These are phyloP conservation scores for Candida sanyaensis DNA, from an alignment of 1,139 yeast species.

Conservation along the genomic window DNA sequence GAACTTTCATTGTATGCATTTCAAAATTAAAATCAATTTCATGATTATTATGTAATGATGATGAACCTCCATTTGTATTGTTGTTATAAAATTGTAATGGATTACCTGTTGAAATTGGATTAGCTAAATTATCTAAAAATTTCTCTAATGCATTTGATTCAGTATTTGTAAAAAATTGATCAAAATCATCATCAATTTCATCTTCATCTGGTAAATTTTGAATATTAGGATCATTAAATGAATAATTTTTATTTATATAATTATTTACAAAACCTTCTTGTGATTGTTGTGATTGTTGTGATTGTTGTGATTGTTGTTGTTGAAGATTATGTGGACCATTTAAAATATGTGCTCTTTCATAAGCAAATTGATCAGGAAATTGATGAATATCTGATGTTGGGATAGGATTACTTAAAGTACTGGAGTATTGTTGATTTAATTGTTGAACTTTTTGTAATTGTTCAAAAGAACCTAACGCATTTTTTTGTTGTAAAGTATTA, in stretches of 20 bases:
- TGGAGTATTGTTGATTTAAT: slow-evolving; percentile 23
- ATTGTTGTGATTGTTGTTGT: slow-evolving; percentile 9
- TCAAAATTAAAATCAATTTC: slow-evolving; percentile 26
- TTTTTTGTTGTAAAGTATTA: slow-evolving; percentile 40
- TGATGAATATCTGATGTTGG: slow-evolving; percentile 8
- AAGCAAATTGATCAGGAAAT: slow-evolving; percentile 14
- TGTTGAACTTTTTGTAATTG: slow-evolving; percentile 42
- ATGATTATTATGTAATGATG: slow-evolving; percentile 2
- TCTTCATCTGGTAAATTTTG: slow-evolving; percentile 12
- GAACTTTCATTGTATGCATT: slow-evolving; percentile 33
- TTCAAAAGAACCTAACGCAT: slow-evolving; percentile 38
- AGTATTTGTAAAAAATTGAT: slow-evolving; percentile 46
- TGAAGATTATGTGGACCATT: slow-evolving; percentile 7
- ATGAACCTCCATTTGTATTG: background rate
- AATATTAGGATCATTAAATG: background rate
- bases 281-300: slow-evolving; percentile 11
- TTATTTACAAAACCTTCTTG: slow-evolving; percentile 2
- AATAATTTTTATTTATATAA: slow-evolving; percentile 1
- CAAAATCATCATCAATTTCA: slow-evolving; percentile 33
- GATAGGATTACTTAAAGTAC: slow-evolving; percentile 10
- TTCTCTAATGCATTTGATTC: slow-evolving; percentile 48
- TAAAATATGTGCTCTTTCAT: slow-evolving; percentile 14
- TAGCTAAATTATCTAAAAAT: slow-evolving; percentile 47
- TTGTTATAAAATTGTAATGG: slow-evolving; percentile 37
- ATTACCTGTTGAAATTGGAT: slow-evolving; percentile 23